Conservation (phyloP, 2,329 filamentous ascomycete species). For the Penicillium sp. region DNA sequence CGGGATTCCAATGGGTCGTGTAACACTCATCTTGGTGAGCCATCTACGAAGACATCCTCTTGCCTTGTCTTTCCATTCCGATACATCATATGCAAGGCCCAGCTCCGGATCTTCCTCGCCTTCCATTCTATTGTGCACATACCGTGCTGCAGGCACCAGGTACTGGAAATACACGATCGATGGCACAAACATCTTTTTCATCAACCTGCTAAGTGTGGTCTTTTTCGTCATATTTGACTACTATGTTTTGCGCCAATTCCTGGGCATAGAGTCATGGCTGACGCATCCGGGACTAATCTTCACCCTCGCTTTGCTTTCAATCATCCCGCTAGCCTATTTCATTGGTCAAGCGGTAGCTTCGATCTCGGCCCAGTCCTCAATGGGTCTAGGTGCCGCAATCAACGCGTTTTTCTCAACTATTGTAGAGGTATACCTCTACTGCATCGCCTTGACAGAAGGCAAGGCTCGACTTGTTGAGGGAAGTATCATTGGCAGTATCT, state of each 20-base stretch:
- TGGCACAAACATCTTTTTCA: slow-evolving; percentile 97
- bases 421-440: slow-evolving; percentile 97
- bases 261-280: slow-evolving; percentile 70
- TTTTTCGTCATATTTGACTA: slow-evolving; percentile 93
- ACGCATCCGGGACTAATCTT: slow-evolving; percentile 88
- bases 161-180: slow-evolving; percentile 99
- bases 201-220: slow-evolving; percentile 94
- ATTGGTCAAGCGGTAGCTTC: slow-evolving; percentile 98
- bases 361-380: slow-evolving; percentile 96
- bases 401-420: slow-evolving; percentile 98
- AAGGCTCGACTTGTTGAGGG: slow-evolving; percentile 93
- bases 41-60: slow-evolving; percentile 91
- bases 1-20: slow-evolving; percentile 97
- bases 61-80: slow-evolving; percentile 88
- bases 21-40: slow-evolving; percentile 83
- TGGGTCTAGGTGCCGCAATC: slow-evolving; percentile 94
- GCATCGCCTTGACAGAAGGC: slow-evolving; percentile 85
- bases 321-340: slow-evolving; percentile 96
- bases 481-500: slow-evolving; percentile 96
- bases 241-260: slow-evolving; percentile 67
- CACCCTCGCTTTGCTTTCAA: slow-evolving; percentile 77
- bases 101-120: slow-evolving; percentile 71
- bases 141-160: slow-evolving; percentile 86
- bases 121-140: slow-evolving; percentile 92
- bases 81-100: slow-evolving; percentile 70